These are phyloP conservation scores for Colletotrichum theobromicola DNA, from an alignment of 2,329 filamentous ascomycete species.

Conservation along the genomic window DNA sequence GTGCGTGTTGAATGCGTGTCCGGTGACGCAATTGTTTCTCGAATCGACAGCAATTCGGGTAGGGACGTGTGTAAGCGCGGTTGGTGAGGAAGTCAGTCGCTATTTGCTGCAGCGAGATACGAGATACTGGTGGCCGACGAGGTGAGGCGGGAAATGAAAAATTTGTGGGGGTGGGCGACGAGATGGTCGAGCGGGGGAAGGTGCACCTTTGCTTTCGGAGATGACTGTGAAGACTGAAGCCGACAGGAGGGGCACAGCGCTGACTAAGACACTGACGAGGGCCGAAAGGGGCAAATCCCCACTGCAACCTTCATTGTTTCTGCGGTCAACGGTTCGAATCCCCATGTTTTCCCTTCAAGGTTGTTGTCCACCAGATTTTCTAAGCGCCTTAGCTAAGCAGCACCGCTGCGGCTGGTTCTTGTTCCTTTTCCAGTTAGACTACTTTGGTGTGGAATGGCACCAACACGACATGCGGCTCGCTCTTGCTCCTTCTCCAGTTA, in stretches of 20 bases:
- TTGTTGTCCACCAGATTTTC: too few relatives aligned
- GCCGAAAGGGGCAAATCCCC: neutral
- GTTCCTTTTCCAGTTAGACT: neutral
- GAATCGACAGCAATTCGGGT: neutral
- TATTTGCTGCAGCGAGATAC: conserved; percentile 9
- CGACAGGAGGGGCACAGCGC: neutral
- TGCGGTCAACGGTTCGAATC: conserved; percentile 2
- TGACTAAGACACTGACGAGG: neutral
- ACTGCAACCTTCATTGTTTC: neutral
- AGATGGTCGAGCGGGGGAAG: conserved; percentile 37
- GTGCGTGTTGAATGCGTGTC: neutral
- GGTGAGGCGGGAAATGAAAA: conserved; percentile 24
- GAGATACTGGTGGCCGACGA: conserved; percentile 21
- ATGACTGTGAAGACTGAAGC: neutral
- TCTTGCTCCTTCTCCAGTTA: neutral
- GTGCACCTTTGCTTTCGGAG: neutral
- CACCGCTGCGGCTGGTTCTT: neutral
- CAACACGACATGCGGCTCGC: neutral
- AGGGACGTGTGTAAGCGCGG: conserved; percentile 11
- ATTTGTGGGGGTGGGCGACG: conserved; percentile 27
- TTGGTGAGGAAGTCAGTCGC: neutral
- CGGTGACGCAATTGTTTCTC: neutral
- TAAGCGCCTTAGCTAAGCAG: neutral
- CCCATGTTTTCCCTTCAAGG: neutral
- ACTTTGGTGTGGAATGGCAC: neutral